Evolutionary conservation across 202 grass and related monocot genomes (phyloP).

Genomic region (Zizania palustris): DNA sequence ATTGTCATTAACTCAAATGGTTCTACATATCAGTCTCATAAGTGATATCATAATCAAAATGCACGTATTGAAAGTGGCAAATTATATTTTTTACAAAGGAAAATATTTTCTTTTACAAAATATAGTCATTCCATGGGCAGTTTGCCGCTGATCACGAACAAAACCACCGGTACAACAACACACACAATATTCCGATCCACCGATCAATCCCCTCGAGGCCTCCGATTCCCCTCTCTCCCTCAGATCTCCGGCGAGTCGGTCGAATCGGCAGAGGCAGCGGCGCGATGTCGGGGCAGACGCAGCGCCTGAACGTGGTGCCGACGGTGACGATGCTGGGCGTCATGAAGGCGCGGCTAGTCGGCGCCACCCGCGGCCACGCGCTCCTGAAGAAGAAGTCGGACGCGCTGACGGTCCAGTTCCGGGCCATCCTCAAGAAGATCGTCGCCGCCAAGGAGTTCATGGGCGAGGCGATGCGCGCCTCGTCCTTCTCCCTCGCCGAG

Average conservation of each 20-base stretch:
- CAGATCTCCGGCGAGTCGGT: constrained; percentile 25
- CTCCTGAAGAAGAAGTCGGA: constrained; percentile 95
- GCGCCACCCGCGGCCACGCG: constrained; percentile 82
- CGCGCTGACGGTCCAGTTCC: constrained; percentile 87
- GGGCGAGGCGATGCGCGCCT: constrained; percentile 75
- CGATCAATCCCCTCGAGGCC: not conserved
- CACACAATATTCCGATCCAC: not conserved
- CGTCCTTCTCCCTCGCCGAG: constrained; percentile 92
- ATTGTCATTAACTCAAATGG: no score
- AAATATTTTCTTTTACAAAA: no score
- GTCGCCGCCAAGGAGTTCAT: constrained; percentile 91
- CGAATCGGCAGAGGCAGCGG: not conserved
- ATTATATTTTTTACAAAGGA: no score
- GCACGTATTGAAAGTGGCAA: no score
- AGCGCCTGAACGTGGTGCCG: constrained; percentile 72
- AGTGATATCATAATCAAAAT: no score
- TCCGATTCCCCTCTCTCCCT: not conserved
- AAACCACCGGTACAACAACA: not conserved
- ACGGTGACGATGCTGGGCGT: constrained; percentile 85
- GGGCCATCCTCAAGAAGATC: constrained; percentile 87
- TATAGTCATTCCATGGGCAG: no score
- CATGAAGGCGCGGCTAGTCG: constrained; percentile 86
- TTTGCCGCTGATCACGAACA: no score
- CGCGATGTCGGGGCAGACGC: constrained; percentile 68
- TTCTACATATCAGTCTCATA: no score